Base-by-base conservation (phyloP, 257 asterid genomes). In the Phtheirospermum japonicum region DNA sequence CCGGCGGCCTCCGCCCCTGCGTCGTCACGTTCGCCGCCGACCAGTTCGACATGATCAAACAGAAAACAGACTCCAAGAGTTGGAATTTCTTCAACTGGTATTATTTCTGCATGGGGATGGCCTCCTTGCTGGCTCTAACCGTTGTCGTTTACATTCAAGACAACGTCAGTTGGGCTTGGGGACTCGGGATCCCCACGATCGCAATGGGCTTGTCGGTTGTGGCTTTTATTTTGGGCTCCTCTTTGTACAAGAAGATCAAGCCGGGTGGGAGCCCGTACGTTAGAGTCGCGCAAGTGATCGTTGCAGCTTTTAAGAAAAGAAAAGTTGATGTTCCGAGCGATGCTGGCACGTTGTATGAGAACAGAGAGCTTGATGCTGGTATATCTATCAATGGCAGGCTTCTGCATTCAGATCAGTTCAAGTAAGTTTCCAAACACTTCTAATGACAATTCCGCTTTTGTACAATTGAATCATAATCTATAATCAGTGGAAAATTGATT, bases 11-110 rank as follows among this genome's bases (percentile, higher is more conserved):
- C 28, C 71, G 94, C 49, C 96, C 98, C 0, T 90, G 98, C 43
- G 86, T 84, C 1, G 82, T 88, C 51, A 82, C 95, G 0, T 90
- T 90, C 36, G 95, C 96, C 0, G 96, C 98, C 1, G 98, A 90
- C 37, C 98, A 90, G 59, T 64, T 90, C 26, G 94, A 87, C 72
- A 79, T 85, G 93, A 64, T 62, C 31, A 85, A 77, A 59, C 52
- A 69, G 4, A 85, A 80, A 59, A 75, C 78, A 13, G 83, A 77
- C 17, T 39, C 81, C 0, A 57, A 77, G 30, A 73, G 63, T 2
- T 90, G 96, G 93, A 87, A 85, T 57, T 84, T 88, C 76, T 91
- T 85, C 75, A 91, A 84, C 57, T 84, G 86, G 87, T 88, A 83
- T 59, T 91, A 77, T 17, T 88, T 91, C 61, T 80, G 82, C 76